Evolutionary conservation across 805 yeast species (phyloP).

Genomic region (Ogataea kodamae): DNA sequence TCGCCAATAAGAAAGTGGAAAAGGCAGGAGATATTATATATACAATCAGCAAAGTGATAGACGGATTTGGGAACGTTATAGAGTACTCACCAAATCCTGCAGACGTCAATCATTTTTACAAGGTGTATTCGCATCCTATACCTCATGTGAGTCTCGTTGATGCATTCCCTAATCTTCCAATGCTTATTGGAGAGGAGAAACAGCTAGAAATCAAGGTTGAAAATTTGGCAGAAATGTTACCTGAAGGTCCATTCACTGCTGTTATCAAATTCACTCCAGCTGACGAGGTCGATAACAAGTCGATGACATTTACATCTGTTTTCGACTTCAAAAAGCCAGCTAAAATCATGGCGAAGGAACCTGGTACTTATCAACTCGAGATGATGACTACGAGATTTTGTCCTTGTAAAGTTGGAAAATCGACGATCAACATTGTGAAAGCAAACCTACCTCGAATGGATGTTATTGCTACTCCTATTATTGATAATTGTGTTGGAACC

Average conservation of each 20-base stretch:
- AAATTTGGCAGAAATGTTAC: conserved; percentile 23
- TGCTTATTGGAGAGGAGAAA: conserved; percentile 32
- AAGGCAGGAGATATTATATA: conserved; percentile 54
- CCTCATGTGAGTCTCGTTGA: conserved; percentile 51
- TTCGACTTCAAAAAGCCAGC: conserved; percentile 29
- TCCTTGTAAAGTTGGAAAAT: conserved; percentile 61
- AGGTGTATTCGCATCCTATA: conserved; percentile 51
- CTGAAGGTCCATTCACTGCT: conserved; percentile 49
- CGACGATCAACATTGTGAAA: conserved; percentile 43
- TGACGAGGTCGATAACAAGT: conserved; percentile 19
- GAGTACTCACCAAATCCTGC: conserved; percentile 37
- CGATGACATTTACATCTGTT: conserved; percentile 20
- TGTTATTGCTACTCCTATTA: conserved; percentile 54
- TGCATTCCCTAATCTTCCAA: conserved; percentile 25
- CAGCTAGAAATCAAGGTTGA: conserved; percentile 28
- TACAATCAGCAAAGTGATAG: conserved; percentile 54
- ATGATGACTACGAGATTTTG: conserved; percentile 61
- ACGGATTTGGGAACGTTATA: conserved; percentile 63
- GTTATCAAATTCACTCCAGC: conserved; percentile 31
- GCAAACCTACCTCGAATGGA: conserved; percentile 41
- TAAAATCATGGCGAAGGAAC: conserved; percentile 41
- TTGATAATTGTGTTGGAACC: conserved; percentile 89
- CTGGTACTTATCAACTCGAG: conserved; percentile 65
- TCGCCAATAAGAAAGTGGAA: conserved; percentile 25
- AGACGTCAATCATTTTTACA: conserved; percentile 39